Percentiles rank a stretch among this genome's conserved stretches.
These are phyloP conservation scores for Heimioporus sp. DNA, from an alignment of 768 basidiomycete genomes.

Conservation along the genomic window DNA sequence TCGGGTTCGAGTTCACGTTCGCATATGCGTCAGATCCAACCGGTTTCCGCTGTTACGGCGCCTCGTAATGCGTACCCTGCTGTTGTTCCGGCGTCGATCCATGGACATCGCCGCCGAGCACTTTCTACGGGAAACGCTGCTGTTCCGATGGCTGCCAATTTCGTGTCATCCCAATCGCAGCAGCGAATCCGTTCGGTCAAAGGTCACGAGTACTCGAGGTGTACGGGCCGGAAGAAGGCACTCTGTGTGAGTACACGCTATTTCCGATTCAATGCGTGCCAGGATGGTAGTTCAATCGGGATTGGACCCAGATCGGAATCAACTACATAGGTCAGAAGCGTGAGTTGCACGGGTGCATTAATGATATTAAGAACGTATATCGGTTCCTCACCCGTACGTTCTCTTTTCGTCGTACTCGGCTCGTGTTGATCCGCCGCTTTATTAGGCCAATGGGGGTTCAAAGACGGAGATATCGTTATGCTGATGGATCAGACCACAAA, in stretches of 20 bases:
- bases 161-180: constrained; percentile 4
- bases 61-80: background rate
- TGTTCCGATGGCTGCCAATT: background rate
- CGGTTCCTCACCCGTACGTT: constrained; percentile 63
- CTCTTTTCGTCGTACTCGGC: background rate
- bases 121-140: constrained; percentile 16
- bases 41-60: constrained; percentile 1
- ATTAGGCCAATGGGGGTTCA: constrained; percentile 45
- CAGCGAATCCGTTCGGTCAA: background rate
- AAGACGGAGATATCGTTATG: constrained; percentile 54
- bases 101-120: constrained; percentile 19
- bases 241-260: constrained; percentile 35
- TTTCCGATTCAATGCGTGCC: background rate
- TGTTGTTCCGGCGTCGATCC: constrained; percentile 3
- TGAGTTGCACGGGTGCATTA: constrained; percentile 74
- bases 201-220: constrained; percentile 44
- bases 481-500: constrained; percentile 47
- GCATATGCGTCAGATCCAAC: background rate
- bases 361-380: constrained; percentile 72
- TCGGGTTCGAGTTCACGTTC: constrained; percentile 6
- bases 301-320: constrained; percentile 62
- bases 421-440: background rate
- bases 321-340: constrained; percentile 67
- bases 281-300: background rate
- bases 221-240: constrained; percentile 52